Evolutionary conservation across 106 monocot species (phyloP).

Genomic region (Iris macrosiphon): DNA sequence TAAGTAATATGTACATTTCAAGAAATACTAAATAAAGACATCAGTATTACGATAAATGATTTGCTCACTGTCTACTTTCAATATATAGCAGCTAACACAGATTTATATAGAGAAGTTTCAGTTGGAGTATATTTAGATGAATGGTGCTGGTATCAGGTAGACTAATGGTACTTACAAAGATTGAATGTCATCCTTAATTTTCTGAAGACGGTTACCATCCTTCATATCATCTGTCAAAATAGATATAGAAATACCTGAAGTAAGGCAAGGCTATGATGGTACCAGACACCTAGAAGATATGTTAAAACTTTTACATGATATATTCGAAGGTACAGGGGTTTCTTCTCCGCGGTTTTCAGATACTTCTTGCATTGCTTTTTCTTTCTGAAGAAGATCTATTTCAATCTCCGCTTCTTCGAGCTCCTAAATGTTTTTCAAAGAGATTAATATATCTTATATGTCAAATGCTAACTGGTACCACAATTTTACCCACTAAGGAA

Average conservation of each 20-base stretch:
- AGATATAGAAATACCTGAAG: conserved; percentile 1
- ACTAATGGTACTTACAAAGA: conserved; percentile 56
- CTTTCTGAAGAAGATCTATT: conserved; percentile 81
- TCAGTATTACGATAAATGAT: no score
- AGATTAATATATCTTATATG: not conserved
- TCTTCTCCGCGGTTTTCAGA: conserved; percentile 22
- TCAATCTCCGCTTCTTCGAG: conserved; percentile 97
- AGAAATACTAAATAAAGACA: no score
- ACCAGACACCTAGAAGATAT: conserved; percentile 2
- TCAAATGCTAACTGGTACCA: not conserved
- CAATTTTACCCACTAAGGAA: not conserved
- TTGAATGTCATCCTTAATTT: conserved; percentile 68
- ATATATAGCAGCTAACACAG: no score
- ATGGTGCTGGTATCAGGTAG: not conserved
- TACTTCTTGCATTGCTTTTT: conserved; percentile 47
- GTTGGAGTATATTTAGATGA: no score
- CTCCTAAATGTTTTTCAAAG: conserved; percentile 43
- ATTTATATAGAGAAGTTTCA: no score
- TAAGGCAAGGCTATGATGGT: conserved; percentile 4
- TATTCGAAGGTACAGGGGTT: conserved; percentile 10
- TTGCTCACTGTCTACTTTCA: no score
- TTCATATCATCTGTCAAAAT: conserved; percentile 36
- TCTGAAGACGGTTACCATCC: conserved; percentile 44
- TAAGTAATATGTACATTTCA: no score
- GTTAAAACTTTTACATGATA: conserved; percentile 22